Conservation (phyloP, 2,329 filamentous ascomycete species). For the Pseudogymnoascus sp. region DNA sequence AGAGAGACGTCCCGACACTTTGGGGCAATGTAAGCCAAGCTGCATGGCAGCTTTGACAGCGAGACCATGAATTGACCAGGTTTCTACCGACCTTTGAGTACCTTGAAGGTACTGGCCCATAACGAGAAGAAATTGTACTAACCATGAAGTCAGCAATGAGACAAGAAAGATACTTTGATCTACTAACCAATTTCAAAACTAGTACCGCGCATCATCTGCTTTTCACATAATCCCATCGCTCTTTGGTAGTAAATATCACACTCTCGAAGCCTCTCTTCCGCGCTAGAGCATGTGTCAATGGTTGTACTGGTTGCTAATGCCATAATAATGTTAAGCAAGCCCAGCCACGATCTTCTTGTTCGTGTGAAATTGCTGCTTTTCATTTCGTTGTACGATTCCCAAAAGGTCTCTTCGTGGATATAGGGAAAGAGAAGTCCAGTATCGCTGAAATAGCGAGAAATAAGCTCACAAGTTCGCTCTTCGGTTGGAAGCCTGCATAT, state of each 20-base stretch:
- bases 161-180: neutral
- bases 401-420: constrained; percentile 33
- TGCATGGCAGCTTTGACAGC: constrained; percentile 45
- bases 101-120: constrained; percentile 48
- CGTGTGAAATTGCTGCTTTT: constrained; percentile 28
- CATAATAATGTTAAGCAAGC: constrained; percentile 44
- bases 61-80: constrained; percentile 49
- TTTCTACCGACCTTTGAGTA: constrained; percentile 45
- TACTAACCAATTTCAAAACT: constrained; percentile 39
- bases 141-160: neutral
- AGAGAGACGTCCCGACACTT: constrained; percentile 32
- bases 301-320: constrained; percentile 39
- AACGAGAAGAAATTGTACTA: constrained; percentile 44
- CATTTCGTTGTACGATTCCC: constrained; percentile 31
- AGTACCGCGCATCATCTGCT: constrained; percentile 34
- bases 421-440: constrained; percentile 35
- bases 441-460: constrained; percentile 33
- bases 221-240: constrained; percentile 38
- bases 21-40: constrained; percentile 43
- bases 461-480: constrained; percentile 25
- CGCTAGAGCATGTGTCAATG: constrained; percentile 25
- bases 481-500: constrained; percentile 30
- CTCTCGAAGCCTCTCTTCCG: constrained; percentile 32
- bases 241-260: constrained; percentile 42
- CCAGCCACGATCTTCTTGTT: constrained; percentile 43